Evolutionary conservation across 2,329 filamentous ascomycete species (phyloP).

Genomic region (Penicillium sp.): DNA sequence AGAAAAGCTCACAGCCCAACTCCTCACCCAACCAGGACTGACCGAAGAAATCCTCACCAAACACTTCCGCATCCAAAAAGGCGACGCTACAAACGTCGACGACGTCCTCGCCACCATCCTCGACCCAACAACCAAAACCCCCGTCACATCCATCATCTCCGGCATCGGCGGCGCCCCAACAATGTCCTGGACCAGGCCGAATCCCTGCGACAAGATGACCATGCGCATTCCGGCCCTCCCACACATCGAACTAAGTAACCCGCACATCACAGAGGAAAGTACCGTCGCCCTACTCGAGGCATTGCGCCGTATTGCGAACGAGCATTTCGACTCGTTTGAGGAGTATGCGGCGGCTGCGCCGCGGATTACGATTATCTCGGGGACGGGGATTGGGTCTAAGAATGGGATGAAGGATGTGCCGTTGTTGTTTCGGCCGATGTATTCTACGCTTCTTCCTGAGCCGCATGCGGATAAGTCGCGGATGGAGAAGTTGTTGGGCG

Average conservation of each 20-base stretch:
- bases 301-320: conserved; percentile 19
- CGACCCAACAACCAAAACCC: background rate
- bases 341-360: conserved; percentile 23
- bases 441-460: conserved; percentile 31
- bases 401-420: conserved; percentile 35
- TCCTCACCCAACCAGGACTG: conserved; percentile 47
- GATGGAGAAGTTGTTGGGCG: conserved; percentile 36
- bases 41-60: conserved; percentile 36
- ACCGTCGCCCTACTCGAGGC: conserved; percentile 32
- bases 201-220: conserved; percentile 12
- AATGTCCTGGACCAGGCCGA: conserved; percentile 25
- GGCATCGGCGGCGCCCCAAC: conserved; percentile 49
- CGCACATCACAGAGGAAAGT: conserved; percentile 37
- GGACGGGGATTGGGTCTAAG: conserved; percentile 32
- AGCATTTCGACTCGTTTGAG: conserved; percentile 4
- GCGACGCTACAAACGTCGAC: conserved; percentile 48
- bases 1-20: conserved; percentile 48
- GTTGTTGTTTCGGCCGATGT: conserved; percentile 33
- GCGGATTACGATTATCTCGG: conserved; percentile 34
- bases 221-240: conserved; percentile 17
- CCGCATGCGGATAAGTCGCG: conserved; percentile 42
- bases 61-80: conserved; percentile 54
- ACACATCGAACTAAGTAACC: conserved; percentile 35
- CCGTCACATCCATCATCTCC: conserved; percentile 41
- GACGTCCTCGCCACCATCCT: conserved; percentile 44